Evolutionary conservation across 2,329 filamentous ascomycete species (phyloP).

Genomic region (Sarocladiaceae sp.): DNA sequence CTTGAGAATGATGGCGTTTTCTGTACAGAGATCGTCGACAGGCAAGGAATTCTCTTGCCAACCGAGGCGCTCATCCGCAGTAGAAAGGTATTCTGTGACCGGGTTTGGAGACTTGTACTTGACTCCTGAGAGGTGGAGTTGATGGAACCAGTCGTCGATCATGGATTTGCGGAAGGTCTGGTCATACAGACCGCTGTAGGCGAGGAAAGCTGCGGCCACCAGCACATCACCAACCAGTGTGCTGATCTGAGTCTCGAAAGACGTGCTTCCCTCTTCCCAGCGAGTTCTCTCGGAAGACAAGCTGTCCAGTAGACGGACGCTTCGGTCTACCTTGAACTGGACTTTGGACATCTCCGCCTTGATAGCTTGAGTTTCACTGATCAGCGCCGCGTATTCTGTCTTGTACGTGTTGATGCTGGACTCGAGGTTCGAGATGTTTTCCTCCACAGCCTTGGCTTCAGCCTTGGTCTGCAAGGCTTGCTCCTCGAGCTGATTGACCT

Average conservation of each 20-base stretch:
- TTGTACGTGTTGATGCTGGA: slow-evolving; percentile 93
- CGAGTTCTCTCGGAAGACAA: slow-evolving; percentile 87
- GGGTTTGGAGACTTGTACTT: slow-evolving; percentile 91
- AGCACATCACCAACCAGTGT: slow-evolving; percentile 95
- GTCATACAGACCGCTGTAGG: slow-evolving; percentile 95
- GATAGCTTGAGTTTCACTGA: slow-evolving; percentile 96
- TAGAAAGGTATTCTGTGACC: slow-evolving; percentile 93
- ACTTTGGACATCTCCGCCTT: slow-evolving; percentile 95
- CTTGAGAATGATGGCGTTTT: slow-evolving; percentile 96
- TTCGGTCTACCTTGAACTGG: slow-evolving; percentile 96
- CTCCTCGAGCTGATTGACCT: slow-evolving; percentile 83
- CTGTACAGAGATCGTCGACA: slow-evolving; percentile 95
- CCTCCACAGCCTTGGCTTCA: slow-evolving; percentile 85
- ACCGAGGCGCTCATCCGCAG: slow-evolving; percentile 86
- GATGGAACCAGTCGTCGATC: slow-evolving; percentile 96
- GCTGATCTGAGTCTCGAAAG: slow-evolving; percentile 95
- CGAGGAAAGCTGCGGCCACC: slow-evolving; percentile 93
- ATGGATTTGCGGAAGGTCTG: slow-evolving; percentile 97
- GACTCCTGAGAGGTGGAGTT: slow-evolving; percentile 89
- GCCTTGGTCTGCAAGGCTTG: slow-evolving; percentile 89
- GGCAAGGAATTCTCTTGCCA: slow-evolving; percentile 95
- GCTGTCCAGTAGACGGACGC: slow-evolving; percentile 89
- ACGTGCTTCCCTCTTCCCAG: slow-evolving; percentile 97
- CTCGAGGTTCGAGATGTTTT: slow-evolving; percentile 80
- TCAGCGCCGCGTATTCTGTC: slow-evolving; percentile 89